Conservation (phyloP, 2,329 filamentous ascomycete species). For the Cercospora sesami region DNA sequence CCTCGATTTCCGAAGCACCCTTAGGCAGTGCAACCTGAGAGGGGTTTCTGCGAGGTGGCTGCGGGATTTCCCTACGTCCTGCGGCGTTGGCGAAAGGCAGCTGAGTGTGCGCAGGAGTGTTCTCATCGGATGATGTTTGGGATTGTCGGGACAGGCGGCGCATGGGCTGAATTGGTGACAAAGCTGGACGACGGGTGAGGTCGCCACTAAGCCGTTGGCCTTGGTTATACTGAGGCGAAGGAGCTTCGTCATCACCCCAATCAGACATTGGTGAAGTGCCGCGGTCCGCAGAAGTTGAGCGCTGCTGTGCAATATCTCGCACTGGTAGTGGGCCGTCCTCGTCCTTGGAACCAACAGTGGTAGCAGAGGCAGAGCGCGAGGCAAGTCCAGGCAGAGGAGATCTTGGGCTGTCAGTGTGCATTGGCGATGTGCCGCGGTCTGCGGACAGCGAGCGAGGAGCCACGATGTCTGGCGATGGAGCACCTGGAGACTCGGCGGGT, state of each 20-base stretch:
- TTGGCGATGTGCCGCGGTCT: slow-evolving; percentile 9
- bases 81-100: slow-evolving; percentile 9
- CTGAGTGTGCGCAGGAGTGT: slow-evolving; percentile 8
- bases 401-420: slow-evolving; percentile 7
- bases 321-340: slow-evolving; percentile 3
- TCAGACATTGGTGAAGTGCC: slow-evolving; percentile 17
- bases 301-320: slow-evolving; percentile 7
- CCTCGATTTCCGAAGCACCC: slow-evolving; percentile 11
- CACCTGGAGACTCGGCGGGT: background rate
- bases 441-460: slow-evolving; percentile 3
- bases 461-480: slow-evolving; percentile 8
- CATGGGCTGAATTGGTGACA: slow-evolving; percentile 20
- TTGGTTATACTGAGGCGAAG: slow-evolving; percentile 6
- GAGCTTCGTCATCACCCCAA: slow-evolving; percentile 15
- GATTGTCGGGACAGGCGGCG: slow-evolving; percentile 11
- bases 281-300: slow-evolving; percentile 17
- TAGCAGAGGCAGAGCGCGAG: slow-evolving; percentile 11
- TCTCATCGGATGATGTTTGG: slow-evolving; percentile 4
- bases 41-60: slow-evolving; percentile 9
- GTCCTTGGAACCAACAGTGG: slow-evolving; percentile 5
- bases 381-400: slow-evolving; percentile 10
- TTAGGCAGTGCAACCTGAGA: slow-evolving; percentile 14
- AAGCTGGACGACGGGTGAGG: slow-evolving; percentile 5
- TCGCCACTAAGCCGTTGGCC: slow-evolving; percentile 2
- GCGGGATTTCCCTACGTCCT: slow-evolving; percentile 11